phyloP scores from a whole-genome alignment of 768 basidiomycete genomes.

The Amanita rubescens region DNA sequence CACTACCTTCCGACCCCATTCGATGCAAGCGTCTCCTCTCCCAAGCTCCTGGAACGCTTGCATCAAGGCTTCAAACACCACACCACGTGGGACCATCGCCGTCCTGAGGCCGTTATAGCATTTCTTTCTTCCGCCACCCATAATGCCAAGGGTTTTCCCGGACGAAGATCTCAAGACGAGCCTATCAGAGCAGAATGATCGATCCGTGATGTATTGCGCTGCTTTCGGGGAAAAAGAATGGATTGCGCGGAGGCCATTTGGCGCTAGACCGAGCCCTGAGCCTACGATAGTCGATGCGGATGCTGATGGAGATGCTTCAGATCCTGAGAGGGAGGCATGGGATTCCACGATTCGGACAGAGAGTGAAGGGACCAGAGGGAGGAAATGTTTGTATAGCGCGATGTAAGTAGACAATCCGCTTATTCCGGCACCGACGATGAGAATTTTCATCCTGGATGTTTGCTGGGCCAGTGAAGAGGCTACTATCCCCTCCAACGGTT shows the following conservation, averaged over 20 bases:
- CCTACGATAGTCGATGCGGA: slow-evolving; percentile 4
- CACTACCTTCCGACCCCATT: slow-evolving; percentile 4
- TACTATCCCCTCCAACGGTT: no score
- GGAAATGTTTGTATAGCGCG: not conserved
- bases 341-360: slow-evolving; percentile 5
- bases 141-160: not conserved
- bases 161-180: not conserved
- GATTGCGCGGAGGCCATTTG: slow-evolving; percentile 2
- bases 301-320: not conserved
- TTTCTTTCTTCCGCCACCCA: not conserved
- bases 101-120: slow-evolving; percentile 1
- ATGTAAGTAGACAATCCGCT: slow-evolving; percentile 5
- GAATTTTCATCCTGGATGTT: not conserved
- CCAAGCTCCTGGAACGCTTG: not conserved
- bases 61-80: slow-evolving; percentile 3
- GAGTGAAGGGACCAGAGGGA: not conserved
- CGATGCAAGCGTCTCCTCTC: not conserved
- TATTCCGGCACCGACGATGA: slow-evolving; percentile 5
- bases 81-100: slow-evolving; percentile 3
- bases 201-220: not conserved
- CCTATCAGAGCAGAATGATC: not conserved
- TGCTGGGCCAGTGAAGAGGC: no score
- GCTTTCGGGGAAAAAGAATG: not conserved
- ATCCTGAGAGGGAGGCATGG: not conserved
- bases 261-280: slow-evolving; percentile 1